Conservation (phyloP, 768 basidiomycete genomes). For the Auricularia sp. region DNA sequence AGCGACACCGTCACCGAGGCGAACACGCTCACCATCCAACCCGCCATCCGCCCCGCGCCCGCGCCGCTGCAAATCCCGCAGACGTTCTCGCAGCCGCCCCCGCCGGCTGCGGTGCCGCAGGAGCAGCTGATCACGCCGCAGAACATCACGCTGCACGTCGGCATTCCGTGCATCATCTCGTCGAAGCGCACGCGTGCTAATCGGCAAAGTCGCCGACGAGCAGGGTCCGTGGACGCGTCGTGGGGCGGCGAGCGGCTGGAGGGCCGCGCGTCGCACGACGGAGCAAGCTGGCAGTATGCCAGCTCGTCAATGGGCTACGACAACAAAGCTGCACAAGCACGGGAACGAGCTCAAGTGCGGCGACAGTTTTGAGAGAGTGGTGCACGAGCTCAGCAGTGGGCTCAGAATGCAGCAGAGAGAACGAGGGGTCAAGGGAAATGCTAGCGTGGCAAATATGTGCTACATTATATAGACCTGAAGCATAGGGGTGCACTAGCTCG, state of each 20-base stretch:
- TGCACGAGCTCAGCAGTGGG: no score
- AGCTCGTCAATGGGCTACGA: no score
- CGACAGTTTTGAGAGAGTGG: no score
- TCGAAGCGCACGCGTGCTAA: conserved; percentile 78
- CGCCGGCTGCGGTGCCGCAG: conserved; percentile 4
- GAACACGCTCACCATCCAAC: neutral
- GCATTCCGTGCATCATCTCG: conserved; percentile 84
- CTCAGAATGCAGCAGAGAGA: no score
- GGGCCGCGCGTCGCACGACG: conserved; percentile 80
- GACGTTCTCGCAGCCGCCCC: conserved; percentile 1
- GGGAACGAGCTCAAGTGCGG: no score
- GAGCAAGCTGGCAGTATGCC: conserved; percentile 17
- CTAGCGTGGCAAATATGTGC: no score
- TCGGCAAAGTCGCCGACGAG: conserved; percentile 78
- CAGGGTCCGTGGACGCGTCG: conserved; percentile 54
- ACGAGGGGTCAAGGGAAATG: no score
- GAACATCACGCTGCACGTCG: conserved; percentile 72
- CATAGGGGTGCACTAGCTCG: no score
- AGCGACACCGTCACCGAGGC: conserved; percentile 25
- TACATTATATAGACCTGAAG: no score
- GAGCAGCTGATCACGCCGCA: conserved; percentile 5
- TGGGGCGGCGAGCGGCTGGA: conserved; percentile 42
- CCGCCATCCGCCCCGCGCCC: neutral
- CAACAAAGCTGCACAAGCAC: no score
- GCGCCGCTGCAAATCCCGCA: neutral